phyloP scores from a whole-genome alignment of 1,284 basidiomycete genomes.

The Mycena sp. region DNA sequence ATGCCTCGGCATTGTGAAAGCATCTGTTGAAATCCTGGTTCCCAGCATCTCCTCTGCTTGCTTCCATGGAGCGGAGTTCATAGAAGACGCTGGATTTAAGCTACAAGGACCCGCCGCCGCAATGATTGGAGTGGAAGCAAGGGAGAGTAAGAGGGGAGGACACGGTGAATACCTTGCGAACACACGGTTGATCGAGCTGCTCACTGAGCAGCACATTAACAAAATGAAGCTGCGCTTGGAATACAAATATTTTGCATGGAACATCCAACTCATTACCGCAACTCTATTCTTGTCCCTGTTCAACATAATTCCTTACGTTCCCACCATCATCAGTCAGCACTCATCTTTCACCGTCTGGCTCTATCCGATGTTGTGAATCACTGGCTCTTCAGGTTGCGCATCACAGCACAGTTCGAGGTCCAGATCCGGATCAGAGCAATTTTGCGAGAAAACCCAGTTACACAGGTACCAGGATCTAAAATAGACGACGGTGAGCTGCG shows the following conservation, averaged over 20 bases:
- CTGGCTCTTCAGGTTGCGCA: no score
- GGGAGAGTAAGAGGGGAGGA: background rate
- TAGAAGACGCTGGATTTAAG: constrained; percentile 1
- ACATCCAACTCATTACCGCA: background rate
- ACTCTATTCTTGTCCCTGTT: background rate
- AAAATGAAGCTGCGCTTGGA: background rate
- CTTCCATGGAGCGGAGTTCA: background rate
- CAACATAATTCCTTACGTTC: background rate
- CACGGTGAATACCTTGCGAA: background rate
- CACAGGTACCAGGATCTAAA: background rate
- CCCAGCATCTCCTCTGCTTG: constrained; percentile 8
- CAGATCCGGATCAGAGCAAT: no score
- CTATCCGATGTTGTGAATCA: no score
- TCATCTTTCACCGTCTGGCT: background rate
- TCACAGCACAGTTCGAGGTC: no score
- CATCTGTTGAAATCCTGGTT: background rate
- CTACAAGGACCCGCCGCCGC: constrained; percentile 3
- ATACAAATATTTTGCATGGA: background rate
- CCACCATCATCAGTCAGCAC: background rate
- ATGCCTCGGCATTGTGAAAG: constrained; percentile 8
- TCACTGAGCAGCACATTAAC: background rate
- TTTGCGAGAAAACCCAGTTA: background rate
- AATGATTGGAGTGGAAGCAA: background rate
- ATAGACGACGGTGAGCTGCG: background rate
- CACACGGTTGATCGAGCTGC: background rate